Evolutionary conservation across 1,284 basidiomycete species (phyloP), one percentile per base, ranked within the genome.

Genomic region (Mrakiaceae sp.): DNA sequence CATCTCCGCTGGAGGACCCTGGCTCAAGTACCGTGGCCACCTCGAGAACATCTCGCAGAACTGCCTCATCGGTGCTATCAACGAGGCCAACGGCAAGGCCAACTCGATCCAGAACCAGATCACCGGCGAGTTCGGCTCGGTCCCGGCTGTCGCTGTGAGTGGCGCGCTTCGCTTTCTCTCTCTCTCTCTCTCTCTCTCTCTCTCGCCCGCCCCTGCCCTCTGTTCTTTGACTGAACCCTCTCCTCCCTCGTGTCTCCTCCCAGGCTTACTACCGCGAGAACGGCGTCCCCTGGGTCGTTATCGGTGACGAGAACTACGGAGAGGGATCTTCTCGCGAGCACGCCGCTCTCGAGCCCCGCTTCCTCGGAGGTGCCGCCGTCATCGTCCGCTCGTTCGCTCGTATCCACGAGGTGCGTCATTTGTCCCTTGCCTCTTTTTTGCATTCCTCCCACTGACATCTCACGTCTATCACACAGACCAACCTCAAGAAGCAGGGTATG

Each of bases 21-120:
- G 95, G 95, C 84, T 98, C 80, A 97, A 97, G 81, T 98, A 94
- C 84, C 90, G 95, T 82, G 95, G 95, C 70, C 95, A 98, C 79
- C 86, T 98, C 73, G 84, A 96, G 78, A 98, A 98, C 84, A 98
- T 98, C 77, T 96, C 92, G 49, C 60, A 77, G 62, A 77, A 77
- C 70, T 75, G 75, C 50, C 69, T 77, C 53, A 77, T 76, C 62
- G 75, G 75, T n/a, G 75, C 74, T 5, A 70, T 71, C 63, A 76
- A 76, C 64, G 74, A 59, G 58, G 47, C 27, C 50, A 50, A 50
- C 58, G 87, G 85, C 69, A 88, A 98, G 80, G 92, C 95, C 69
- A 98, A 98, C 86, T 89, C 90, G 78, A 81, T 98, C 73, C 87
- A 88, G 82, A 96, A 95, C 83, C 84, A 89, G 79, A 70, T 87